Percentiles rank a stretch among this genome's conserved stretches.
phyloP scores from a whole-genome alignment of 805 yeast genomes.

The Clavispora asparagi region DNA sequence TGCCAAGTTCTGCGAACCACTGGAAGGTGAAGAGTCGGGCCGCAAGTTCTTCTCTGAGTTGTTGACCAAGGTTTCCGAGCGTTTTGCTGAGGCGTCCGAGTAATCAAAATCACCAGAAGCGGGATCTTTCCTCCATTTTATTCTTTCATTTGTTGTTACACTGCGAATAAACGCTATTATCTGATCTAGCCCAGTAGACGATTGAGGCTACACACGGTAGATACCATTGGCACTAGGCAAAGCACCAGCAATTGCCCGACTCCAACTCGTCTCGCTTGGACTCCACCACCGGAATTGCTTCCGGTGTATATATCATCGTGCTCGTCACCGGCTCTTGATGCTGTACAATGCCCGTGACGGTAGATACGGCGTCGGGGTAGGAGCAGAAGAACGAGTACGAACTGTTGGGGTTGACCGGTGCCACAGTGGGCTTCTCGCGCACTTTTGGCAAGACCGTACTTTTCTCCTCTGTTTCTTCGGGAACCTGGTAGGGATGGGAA shows the following conservation, averaged over 20 bases:
- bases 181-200: not conserved
- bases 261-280: not conserved
- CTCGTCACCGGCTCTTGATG: not conserved
- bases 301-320: not conserved
- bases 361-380: not conserved
- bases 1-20: conserved; percentile 93
- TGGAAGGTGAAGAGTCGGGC: conserved; percentile 78
- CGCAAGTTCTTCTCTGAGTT: conserved; percentile 73
- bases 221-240: not conserved
- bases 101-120: conserved; percentile 25
- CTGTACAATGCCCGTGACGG: not conserved
- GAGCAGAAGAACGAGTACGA: not conserved
- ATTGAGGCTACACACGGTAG: not conserved
- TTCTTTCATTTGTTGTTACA: conserved; percentile 1
- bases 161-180: not conserved
- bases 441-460: not conserved
- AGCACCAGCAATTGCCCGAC: not conserved
- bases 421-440: not conserved
- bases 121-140: conserved; percentile 4
- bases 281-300: not conserved
- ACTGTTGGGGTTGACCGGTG: not conserved
- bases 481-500: conserved; percentile 12
- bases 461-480: not conserved
- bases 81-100: conserved; percentile 94
- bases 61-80: conserved; percentile 71